phyloP scores from a whole-genome alignment of 768 basidiomycete species.

The Rhizopogon sp. region DNA sequence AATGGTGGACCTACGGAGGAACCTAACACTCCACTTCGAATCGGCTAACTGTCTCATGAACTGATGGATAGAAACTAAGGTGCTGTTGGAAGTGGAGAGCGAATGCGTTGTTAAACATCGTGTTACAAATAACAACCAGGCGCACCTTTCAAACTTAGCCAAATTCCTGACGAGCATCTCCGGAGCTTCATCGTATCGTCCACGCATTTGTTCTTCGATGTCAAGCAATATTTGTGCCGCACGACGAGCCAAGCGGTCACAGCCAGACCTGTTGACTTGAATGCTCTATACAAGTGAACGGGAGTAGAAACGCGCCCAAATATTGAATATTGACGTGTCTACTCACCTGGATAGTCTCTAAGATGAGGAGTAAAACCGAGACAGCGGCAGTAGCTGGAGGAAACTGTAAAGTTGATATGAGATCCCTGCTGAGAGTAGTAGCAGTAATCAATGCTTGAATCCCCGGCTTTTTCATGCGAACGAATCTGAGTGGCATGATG shows the following conservation, averaged over 20 bases:
- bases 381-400: slow-evolving; percentile 39
- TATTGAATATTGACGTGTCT: not conserved
- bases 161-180: slow-evolving; percentile 34
- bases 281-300: slow-evolving; percentile 14
- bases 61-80: slow-evolving; percentile 30
- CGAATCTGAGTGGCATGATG: slow-evolving; percentile 26
- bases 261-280: slow-evolving; percentile 34
- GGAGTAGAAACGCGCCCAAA: slow-evolving; percentile 5
- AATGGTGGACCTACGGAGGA: slow-evolving; percentile 35
- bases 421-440: slow-evolving; percentile 23
- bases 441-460: slow-evolving; percentile 24
- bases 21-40: slow-evolving; percentile 36
- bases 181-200: slow-evolving; percentile 39
- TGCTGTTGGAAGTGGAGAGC: slow-evolving; percentile 21
- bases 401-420: slow-evolving; percentile 32
- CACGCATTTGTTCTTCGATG: slow-evolving; percentile 41
- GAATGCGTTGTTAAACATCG: not conserved
- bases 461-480: slow-evolving; percentile 21
- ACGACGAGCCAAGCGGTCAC: slow-evolving; percentile 34
- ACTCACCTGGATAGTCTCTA: slow-evolving; percentile 41
- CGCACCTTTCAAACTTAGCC: slow-evolving; percentile 36
- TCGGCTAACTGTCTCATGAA: slow-evolving; percentile 36
- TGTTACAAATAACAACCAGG: not conserved
- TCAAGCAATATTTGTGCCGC: slow-evolving; percentile 38
- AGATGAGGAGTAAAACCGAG: slow-evolving; percentile 35